Base-by-base conservation (phyloP, 306 rosid species). In the Corylus avellana region DNA sequence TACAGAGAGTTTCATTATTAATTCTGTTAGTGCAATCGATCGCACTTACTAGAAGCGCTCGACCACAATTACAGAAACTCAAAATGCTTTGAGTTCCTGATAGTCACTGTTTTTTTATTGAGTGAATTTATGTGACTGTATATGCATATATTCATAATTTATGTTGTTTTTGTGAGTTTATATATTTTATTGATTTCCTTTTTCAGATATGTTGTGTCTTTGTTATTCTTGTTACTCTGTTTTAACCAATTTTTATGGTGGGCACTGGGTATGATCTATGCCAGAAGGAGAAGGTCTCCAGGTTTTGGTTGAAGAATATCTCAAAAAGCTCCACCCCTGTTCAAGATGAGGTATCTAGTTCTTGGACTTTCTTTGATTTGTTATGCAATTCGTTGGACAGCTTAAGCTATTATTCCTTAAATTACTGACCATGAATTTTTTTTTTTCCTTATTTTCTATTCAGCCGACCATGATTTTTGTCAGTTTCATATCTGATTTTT, bases 401-500 rank as follows among this genome's bases (percentile, higher is more conserved):
- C 10, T 2, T 11, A 49, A 49, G 17, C 9, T 4, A 11, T 1
- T 68, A 25, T 39, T 57, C 13, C 11, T 20, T 6, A 1, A 13
- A 42, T 11, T 46, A 42, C 84, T 86, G 39, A 86, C 75, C 12
- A 1, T 20, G 54, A 77, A 0, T 70, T 79, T 49, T 27, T 49
- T 14, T 1, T 18, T 75, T n/a, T 75, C 12, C 67, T 39, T 55
- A 18, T 16, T 16, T 49, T 49, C 8, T 35, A 67, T 62, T 58
- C 85, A 74, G 93, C 79, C 87, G 89, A 13, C 92, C 97, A 74
- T 22, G 25, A 22, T 22, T 22, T 22, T 22, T 22, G 25, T 22
- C 25, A 22, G 25, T 22, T 22, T 22, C 25, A 22, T 22, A 22
- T 22, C 25, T 22, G 25, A 22, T 22, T 22, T 22, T 22, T 22